phyloP scores from a whole-genome alignment of 2,329 filamentous ascomycete genomes.

The Rutstroemia sp. region DNA sequence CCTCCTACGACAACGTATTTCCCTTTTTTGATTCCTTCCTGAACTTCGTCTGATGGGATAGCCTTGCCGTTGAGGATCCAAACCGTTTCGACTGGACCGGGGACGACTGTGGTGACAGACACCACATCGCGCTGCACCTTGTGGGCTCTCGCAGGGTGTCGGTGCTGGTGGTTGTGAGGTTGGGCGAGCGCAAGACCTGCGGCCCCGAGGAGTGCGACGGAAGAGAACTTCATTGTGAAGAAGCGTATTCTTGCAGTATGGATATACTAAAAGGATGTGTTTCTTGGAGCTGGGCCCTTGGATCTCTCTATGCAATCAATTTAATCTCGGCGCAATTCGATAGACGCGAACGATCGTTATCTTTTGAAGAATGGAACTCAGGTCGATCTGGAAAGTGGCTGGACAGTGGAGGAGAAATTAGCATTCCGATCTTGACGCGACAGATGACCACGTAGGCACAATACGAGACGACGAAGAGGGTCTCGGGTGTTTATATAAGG shows the following conservation, averaged over 20 bases:
- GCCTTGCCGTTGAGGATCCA: slow-evolving; percentile 62
- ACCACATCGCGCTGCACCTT: slow-evolving; percentile 38
- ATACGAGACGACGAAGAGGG: background rate
- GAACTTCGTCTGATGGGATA: slow-evolving; percentile 57
- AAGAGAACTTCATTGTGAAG: slow-evolving; percentile 30
- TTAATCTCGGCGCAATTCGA: background rate
- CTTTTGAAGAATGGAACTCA: background rate
- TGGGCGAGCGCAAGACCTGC: slow-evolving; percentile 49
- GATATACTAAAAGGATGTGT: slow-evolving; percentile 15
- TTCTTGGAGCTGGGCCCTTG: background rate
- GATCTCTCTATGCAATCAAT: background rate
- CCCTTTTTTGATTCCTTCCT: slow-evolving; percentile 63
- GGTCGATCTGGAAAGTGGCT: slow-evolving; percentile 8
- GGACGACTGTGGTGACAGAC: slow-evolving; percentile 36
- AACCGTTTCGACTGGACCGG: slow-evolving; percentile 56
- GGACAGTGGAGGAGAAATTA: slow-evolving; percentile 14
- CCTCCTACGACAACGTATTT: slow-evolving; percentile 60
- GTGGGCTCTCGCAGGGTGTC: slow-evolving; percentile 49
- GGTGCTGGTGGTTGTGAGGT: slow-evolving; percentile 52
- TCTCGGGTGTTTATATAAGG: too few species aligned
- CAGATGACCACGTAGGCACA: background rate
- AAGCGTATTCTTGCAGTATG: slow-evolving; percentile 25
- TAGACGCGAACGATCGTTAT: background rate
- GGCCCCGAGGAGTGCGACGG: slow-evolving; percentile 22
- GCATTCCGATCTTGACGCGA: slow-evolving; percentile 12